Evolutionary conservation across 768 basidiomycete genomes (phyloP).

Genomic region (Tephrocybe rancida): DNA sequence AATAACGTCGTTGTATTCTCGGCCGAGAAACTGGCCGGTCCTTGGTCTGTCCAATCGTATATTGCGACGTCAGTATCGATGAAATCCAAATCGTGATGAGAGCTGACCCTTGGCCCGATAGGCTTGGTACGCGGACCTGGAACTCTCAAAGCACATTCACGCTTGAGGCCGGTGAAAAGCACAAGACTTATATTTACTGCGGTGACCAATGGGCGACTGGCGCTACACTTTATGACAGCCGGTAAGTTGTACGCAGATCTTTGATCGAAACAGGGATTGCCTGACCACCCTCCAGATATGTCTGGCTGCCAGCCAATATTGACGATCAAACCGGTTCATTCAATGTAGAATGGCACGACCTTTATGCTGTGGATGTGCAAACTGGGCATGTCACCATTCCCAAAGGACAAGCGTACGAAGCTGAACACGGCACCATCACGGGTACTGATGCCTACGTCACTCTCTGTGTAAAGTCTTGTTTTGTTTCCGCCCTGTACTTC

Average conservation of each 20-base stretch:
- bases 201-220: constrained; percentile 12
- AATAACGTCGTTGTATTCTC: constrained; percentile 27
- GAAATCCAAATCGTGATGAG: not conserved
- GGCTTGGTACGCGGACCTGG: constrained; percentile 19
- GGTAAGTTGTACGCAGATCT: not conserved
- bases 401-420: constrained; percentile 23
- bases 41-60: constrained; percentile 25
- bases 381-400: constrained; percentile 21
- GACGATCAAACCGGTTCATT: constrained; percentile 26
- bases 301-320: constrained; percentile 27
- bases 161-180: constrained; percentile 10
- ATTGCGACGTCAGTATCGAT: constrained; percentile 19
- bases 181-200: constrained; percentile 11
- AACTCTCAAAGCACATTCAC: constrained; percentile 25
- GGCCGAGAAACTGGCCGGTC: constrained; percentile 21
- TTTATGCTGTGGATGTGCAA: constrained; percentile 23
- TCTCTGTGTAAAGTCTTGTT: constrained; percentile 19
- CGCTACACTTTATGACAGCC: constrained; percentile 12
- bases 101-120: not conserved
- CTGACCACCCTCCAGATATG: constrained; percentile 14
- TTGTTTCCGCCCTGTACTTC: not conserved
- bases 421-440: constrained; percentile 18
- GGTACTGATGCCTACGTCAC: constrained; percentile 23
- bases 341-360: constrained; percentile 22
- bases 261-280: not conserved